phyloP scores from a whole-genome alignment of 441 rosid species.

The Populus hybrid region DNA sequence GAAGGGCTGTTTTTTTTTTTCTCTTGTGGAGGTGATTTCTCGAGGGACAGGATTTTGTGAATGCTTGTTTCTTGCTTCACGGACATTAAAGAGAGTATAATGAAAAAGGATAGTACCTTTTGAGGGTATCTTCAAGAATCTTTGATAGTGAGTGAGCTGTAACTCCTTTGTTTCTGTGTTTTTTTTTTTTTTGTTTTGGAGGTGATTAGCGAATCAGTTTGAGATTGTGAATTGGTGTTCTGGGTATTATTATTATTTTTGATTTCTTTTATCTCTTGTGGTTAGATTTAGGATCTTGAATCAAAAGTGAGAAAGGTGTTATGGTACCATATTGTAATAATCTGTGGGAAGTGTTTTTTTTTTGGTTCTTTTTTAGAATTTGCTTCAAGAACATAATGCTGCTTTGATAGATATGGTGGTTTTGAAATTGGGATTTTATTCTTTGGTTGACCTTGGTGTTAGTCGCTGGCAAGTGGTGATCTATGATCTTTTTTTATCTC shows the following conservation, averaged over 20 bases:
- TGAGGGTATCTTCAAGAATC: conserved; percentile 16
- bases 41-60: not conserved
- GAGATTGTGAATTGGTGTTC: not conserved
- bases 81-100: not conserved
- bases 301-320: conserved; percentile 32
- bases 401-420: conserved; percentile 19
- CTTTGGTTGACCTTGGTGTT: conserved; percentile 20
- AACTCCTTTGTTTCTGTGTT: not conserved
- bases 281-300: conserved; percentile 25
- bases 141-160: not conserved
- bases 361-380: conserved; percentile 8
- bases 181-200: not conserved
- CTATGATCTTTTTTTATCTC: not conserved
- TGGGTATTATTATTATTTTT: not conserved
- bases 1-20: not conserved
- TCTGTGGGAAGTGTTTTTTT: conserved; percentile 28
- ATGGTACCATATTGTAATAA: conserved; percentile 25
- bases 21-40: conserved; percentile 16
- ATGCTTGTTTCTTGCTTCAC: not conserved
- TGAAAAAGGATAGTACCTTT: not conserved
- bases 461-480: conserved; percentile 16
- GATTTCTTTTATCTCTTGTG: conserved; percentile 1
- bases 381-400: conserved; percentile 2
- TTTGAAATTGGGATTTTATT: conserved; percentile 26
- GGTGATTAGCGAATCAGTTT: not conserved